Base-by-base conservation (phyloP, 305 asterid species). In the Plantago lanceolata region DNA sequence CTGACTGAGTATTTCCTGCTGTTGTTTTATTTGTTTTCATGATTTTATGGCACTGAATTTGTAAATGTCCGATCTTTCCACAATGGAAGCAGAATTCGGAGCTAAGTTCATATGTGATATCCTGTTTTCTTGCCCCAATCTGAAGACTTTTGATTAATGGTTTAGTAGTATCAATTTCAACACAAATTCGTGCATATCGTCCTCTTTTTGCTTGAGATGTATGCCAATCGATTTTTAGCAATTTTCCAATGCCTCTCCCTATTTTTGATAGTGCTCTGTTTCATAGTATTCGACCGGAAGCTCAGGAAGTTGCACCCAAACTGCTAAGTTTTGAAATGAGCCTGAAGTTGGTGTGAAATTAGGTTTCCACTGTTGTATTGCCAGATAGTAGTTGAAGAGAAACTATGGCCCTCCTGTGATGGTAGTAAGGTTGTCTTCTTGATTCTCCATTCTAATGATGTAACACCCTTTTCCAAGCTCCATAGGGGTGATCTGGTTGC, bases 401-500 rank as follows among this genome's bases (percentile, higher is more conserved):
- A 49, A 49, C 55, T 21, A 49, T 0, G 55, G 20, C 13, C 55
- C 55, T 0, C 55, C 55, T 1, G 19, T 18, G 0, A 18, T 6
- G 0, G 26, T 21, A 0, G 19, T 2, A 4, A 49, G 19, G 8
- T 49, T 16, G 2, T 49, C 55, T 2, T 18, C 26, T 18, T 19
- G 55, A 6, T 49, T 49, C 0, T 20, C 6, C 0, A 49, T 0
- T 4, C 12, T 49, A 1, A 18, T 12, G 0, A 49, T 11, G 1
- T 49, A 17, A n/a, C 2, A 4, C 18, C 55, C 55, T 0, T 5
- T 1, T 0, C 55, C 55, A 9, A 49, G 18, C 0, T 49, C 55
- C 1, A 24, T 49, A 0, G 19, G 0, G 0, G 1, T 0, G 0
- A 49, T 0, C 0, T 20, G 28, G 3, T 24, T 24, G 1, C 1